A percentile compares a stretch with the other conserved stretches of the same genome.
Evolutionary conservation across 257 asterid species (phyloP).

Genomic region (Primulina tabacum): DNA sequence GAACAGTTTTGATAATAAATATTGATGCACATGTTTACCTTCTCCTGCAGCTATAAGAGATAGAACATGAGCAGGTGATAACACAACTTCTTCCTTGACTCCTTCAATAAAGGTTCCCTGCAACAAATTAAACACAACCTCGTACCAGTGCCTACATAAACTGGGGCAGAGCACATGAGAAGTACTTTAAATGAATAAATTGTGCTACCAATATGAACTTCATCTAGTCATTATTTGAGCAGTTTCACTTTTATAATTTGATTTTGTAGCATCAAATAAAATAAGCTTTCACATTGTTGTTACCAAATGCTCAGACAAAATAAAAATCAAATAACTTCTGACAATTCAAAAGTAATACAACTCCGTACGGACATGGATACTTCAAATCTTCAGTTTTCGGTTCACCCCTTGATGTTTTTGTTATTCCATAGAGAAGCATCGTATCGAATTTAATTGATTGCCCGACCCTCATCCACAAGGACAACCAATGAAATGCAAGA

Average conservation of each 20-base stretch:
- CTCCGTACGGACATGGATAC: not conserved
- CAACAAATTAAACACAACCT: constrained; percentile 20
- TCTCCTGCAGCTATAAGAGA: constrained; percentile 99
- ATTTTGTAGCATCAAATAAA: not conserved
- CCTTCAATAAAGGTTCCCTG: constrained; percentile 99
- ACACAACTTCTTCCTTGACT: constrained; percentile 92
- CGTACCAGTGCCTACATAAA: not conserved
- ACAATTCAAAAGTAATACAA: not conserved
- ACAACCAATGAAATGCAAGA: not conserved
- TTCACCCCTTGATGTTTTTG: not conserved
- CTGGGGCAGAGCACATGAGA: constrained; percentile 7
- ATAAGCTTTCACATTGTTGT: not conserved
- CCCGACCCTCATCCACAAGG: too few species aligned
- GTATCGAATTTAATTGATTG: not conserved
- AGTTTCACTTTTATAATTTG: not conserved
- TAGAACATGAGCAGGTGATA: constrained; percentile 98
- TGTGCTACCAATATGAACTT: not conserved
- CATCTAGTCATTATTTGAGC: not conserved
- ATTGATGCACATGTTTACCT: constrained; percentile 47
- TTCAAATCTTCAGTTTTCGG: not conserved
- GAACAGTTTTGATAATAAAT: constrained; percentile 6
- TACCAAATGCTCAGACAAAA: not conserved
- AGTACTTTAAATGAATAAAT: constrained; percentile 12
- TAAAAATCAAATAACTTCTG: not conserved
- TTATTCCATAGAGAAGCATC: not conserved